Percentiles rank a stretch among this genome's conserved stretches.
phyloP scores from a whole-genome alignment of 352 stramenopile genomes.

The Phytophthora cryptogea region DNA sequence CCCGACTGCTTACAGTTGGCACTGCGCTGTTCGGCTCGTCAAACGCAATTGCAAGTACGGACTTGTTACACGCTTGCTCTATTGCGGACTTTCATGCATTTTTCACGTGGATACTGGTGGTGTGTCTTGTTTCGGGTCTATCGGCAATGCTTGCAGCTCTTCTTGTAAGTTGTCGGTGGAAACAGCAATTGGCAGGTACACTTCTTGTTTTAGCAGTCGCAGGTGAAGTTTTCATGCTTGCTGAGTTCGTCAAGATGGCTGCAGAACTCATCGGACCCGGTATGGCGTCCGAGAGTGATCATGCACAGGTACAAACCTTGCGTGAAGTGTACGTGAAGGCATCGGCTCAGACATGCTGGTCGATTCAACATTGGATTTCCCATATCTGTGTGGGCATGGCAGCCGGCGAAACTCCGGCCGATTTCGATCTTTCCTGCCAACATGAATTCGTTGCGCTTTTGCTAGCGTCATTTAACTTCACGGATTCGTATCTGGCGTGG shows the following conservation, averaged over 20 bases:
- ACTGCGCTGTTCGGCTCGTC: slow-evolving; percentile 21
- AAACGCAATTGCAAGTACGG: slow-evolving; percentile 22
- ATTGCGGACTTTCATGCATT: slow-evolving; percentile 27
- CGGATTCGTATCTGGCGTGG: slow-evolving; percentile 24
- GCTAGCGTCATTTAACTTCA: slow-evolving; percentile 14
- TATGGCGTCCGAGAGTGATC: slow-evolving; percentile 4
- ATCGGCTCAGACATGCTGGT: slow-evolving; percentile 27
- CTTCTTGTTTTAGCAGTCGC: slow-evolving; percentile 26
- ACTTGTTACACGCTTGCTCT: slow-evolving; percentile 36
- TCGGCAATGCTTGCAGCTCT: slow-evolving; percentile 22
- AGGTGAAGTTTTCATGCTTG: slow-evolving; percentile 21
- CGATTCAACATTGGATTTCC: slow-evolving; percentile 35
- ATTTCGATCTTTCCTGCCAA: slow-evolving; percentile 29
- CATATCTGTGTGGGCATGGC: slow-evolving; percentile 26
- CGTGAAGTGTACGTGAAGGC: slow-evolving; percentile 26
- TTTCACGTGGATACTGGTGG: slow-evolving; percentile 37
- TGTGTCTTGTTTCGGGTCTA: slow-evolving; percentile 33
- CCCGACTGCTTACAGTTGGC: slow-evolving; percentile 11
- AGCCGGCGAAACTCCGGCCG: not conserved
- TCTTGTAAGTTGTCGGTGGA: slow-evolving; percentile 27
- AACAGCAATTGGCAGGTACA: slow-evolving; percentile 13
- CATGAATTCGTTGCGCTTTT: slow-evolving; percentile 32
- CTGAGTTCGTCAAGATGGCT: slow-evolving; percentile 25
- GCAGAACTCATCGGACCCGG: slow-evolving; percentile 3
- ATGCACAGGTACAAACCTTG: slow-evolving; percentile 7